Evolutionary conservation across 306 rosid species (phyloP).

Genomic region (Prunus salicina): DNA sequence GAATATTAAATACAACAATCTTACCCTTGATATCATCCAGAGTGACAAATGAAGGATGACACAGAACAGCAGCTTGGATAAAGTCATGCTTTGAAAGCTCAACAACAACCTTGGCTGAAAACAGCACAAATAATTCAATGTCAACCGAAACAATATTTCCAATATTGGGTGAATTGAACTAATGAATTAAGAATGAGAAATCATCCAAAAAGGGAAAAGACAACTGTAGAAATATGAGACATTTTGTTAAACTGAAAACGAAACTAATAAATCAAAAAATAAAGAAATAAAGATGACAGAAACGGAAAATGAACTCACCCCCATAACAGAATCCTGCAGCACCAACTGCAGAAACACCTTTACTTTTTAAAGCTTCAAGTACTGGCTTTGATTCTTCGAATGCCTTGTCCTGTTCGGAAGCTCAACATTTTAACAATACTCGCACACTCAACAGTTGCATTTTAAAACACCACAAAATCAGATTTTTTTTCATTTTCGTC

Average conservation of each 20-base stretch:
- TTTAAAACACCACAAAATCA: not conserved
- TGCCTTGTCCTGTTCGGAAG: conserved; percentile 42
- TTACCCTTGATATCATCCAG: conserved; percentile 67
- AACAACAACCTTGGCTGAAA: conserved; percentile 40
- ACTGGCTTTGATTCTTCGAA: conserved; percentile 44
- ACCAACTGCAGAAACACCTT: conserved; percentile 49
- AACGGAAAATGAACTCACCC: conserved; percentile 37
- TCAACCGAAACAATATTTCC: not conserved
- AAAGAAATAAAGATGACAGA: not conserved
- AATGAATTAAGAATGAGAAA: not conserved
- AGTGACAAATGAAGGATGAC: conserved; percentile 40
- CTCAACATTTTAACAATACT: not conserved
- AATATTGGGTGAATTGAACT: not conserved
- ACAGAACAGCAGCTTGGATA: conserved; percentile 43
- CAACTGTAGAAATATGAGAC: not conserved
- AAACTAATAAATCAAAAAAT: not conserved
- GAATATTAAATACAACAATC: not conserved
- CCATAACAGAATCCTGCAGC: conserved; percentile 74
- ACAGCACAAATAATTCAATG: not conserved
- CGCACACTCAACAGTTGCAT: not conserved
- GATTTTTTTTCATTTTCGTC: not conserved
- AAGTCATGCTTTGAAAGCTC: conserved; percentile 34
- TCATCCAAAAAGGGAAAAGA: not conserved
- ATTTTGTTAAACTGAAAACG: not conserved
- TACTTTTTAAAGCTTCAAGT: conserved; percentile 48